These are phyloP conservation scores for Evansstolkia leycettana DNA, from an alignment of 495 filamentous ascomycete species.

Conservation along the genomic window DNA sequence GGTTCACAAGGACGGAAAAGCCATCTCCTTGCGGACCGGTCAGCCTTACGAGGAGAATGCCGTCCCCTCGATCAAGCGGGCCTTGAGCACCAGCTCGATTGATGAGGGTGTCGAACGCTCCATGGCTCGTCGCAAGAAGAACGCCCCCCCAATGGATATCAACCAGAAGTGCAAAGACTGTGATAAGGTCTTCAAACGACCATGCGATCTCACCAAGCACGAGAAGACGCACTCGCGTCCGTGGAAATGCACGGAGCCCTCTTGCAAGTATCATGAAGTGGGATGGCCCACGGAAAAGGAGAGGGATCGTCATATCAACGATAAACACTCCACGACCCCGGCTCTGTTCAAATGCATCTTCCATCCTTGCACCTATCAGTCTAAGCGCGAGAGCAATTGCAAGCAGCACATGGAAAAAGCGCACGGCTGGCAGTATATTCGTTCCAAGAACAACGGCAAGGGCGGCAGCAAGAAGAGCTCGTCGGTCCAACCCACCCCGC, in stretches of 20 bases:
- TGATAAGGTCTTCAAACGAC: constrained; percentile 83
- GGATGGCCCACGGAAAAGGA: constrained; percentile 98
- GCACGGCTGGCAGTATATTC: constrained; percentile 78
- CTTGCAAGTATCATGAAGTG: constrained; percentile 74
- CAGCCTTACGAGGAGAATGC: constrained; percentile 30
- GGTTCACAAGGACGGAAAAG: constrained; percentile 62
- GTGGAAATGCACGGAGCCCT: constrained; percentile 72
- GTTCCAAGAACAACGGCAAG: constrained; percentile 81
- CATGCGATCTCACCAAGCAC: constrained; percentile 89
- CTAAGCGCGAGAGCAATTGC: constrained; percentile 94
- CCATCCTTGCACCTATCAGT: constrained; percentile 79
- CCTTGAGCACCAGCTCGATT: constrained; percentile 39
- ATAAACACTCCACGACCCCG: constrained; percentile 78
- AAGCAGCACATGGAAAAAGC: constrained; percentile 99
- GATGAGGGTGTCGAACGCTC: constrained; percentile 73
- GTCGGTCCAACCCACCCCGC: constrained; percentile 27
- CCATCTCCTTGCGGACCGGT: constrained; percentile 60
- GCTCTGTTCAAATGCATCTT: constrained; percentile 71
- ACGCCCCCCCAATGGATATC: constrained; percentile 55
- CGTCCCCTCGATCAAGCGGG: constrained; percentile 40
- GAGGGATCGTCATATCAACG: constrained; percentile 85
- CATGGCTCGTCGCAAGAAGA: constrained; percentile 84
- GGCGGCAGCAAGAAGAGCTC: constrained; percentile 26
- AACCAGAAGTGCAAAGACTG: constrained; percentile 68
- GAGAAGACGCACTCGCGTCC: constrained; percentile 94